Evolutionary conservation across 768 basidiomycete genomes (phyloP).

Genomic region (Chlorophyllum brunneum): DNA sequence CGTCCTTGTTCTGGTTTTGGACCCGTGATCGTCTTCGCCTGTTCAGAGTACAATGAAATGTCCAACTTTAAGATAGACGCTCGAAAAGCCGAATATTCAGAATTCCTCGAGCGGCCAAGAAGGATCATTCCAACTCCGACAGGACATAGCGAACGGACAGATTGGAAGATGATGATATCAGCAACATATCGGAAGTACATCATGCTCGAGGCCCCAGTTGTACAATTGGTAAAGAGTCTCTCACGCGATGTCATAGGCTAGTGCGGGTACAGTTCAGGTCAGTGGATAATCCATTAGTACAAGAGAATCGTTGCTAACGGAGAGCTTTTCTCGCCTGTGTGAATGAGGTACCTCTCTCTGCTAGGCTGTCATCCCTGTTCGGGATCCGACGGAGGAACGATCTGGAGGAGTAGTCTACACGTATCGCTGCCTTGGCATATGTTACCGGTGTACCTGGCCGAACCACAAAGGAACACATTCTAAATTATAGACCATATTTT

Average conservation of each 20-base stretch:
- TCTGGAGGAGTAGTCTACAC: neutral
- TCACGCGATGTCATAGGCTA: neutral
- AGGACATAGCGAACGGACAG: no score
- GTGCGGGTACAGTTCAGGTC: neutral
- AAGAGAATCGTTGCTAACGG: neutral
- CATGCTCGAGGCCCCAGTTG: no score
- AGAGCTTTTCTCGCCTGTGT: neutral
- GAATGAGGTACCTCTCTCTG: conserved; percentile 3
- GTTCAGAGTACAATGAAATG: no score
- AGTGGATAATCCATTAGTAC: neutral
- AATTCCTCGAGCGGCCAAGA: no score
- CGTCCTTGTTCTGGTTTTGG: no score
- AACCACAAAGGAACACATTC: neutral
- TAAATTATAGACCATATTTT: neutral
- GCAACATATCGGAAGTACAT: no score
- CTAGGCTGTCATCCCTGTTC: neutral
- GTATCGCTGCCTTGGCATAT: neutral
- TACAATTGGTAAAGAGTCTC: neutral
- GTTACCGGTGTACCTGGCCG: conserved; percentile 6
- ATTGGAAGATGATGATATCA: no score
- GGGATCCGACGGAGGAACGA: neutral
- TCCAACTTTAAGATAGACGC: no score
- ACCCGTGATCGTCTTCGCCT: no score
- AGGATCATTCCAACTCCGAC: no score
- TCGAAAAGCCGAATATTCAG: no score